phyloP scores from a whole-genome alignment of 164 flowering plant genomes.

The Santalum album region DNA sequence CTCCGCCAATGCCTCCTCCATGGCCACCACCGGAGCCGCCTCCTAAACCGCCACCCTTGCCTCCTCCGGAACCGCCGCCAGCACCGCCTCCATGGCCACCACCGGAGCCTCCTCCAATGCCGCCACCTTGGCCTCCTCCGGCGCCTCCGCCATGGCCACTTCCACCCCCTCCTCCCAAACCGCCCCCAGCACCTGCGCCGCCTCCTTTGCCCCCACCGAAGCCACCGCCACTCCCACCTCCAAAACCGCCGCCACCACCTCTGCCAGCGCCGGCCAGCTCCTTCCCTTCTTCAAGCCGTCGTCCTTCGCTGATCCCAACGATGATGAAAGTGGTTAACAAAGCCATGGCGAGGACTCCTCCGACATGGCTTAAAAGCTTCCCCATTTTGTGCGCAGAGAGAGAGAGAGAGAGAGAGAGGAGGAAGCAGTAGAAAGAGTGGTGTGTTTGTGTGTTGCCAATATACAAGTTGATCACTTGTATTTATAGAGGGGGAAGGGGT shows the following conservation, averaged over 20 bases:
- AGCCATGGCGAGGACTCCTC: no score
- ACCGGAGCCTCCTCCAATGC: not conserved
- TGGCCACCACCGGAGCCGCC: not conserved
- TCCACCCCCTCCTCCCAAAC: conserved; percentile 11
- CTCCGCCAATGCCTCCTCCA: not conserved
- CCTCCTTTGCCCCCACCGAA: conserved; percentile 8
- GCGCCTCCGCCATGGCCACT: not conserved
- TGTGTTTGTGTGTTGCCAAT: no score
- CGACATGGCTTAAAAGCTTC: no score
- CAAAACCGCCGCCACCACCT: conserved; percentile 8
- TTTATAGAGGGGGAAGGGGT: no score
- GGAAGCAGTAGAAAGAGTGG: no score
- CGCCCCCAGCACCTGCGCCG: conserved; percentile 13
- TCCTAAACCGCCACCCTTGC: not conserved
- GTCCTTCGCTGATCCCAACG: not conserved
- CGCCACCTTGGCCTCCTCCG: no score
- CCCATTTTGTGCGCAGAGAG: no score
- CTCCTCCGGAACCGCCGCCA: no score
- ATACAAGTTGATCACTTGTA: no score
- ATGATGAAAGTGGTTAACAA: no score
- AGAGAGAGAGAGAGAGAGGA: no score
- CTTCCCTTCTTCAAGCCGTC: not conserved
- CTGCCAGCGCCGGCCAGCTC: conserved; percentile 8
- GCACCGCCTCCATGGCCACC: not conserved
- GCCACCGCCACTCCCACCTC: conserved; percentile 6